Evolutionary conservation across 1,284 basidiomycete species (phyloP), one percentile per base, ranked within the genome.

Genomic region (Baeospora myosura): DNA sequence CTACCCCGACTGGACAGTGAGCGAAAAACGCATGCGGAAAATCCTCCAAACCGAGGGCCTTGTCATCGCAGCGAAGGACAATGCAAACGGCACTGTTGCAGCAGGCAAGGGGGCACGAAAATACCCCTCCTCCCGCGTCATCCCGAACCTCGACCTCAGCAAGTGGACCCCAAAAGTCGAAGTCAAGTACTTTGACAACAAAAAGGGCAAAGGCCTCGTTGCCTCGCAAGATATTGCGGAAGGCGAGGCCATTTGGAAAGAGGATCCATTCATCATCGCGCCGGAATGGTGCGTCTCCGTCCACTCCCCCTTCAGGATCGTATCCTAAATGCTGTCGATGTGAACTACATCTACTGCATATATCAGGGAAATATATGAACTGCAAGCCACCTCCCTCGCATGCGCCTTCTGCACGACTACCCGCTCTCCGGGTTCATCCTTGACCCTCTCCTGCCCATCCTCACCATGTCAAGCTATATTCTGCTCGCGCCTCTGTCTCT

Each of bases 151-250:
- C 4, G 76, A 88, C 52, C 58, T 83, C 22, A 48, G 58, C 2
- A 71, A 69, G 43, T 82, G 81, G 70, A 78, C 81, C 18, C 58
- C 57, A 3, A 86, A 82, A 54, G 72, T 88, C 8, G 68, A 76
- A 41, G 82, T 86, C 2, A 72, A 71, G 53, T 74, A 81, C 62
- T 91, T 90, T 55, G 70, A 78, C 38, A 67, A 71, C 41, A 64
- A 70, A 46, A 90, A 85, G 55, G 90, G 90, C 6, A 93, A 94
- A 54, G 91, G 91, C 0, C 66, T 94, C 22, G 74, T 93, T 1
- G 86, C 88, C 1, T 75, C 63, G 20, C 72, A 77, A 41, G 65
- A 71, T 36, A 81, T 93, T 44, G 60, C 64, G 8, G 71, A 78
- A 51, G 88, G 84, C 0, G 86, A 92, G 48, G 65, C 78, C 6